Conservation (phyloP, 345 rosid genomes). For the Isatis tinctoria region DNA sequence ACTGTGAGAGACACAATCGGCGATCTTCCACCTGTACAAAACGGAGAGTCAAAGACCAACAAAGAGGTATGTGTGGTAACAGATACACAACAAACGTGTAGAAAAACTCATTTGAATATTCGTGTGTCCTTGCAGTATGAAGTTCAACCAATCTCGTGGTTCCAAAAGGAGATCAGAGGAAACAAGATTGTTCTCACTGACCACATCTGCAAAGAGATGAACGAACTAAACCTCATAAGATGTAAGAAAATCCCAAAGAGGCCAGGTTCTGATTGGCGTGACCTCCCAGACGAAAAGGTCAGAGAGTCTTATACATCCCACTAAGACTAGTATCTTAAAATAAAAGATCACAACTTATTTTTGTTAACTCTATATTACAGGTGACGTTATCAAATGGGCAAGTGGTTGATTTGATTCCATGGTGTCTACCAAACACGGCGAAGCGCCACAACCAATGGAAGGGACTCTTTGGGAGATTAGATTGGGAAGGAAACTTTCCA, state of each 20-base stretch:
- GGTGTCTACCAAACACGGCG: slow-evolving; percentile 79
- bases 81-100: neutral
- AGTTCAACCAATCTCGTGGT: slow-evolving; percentile 70
- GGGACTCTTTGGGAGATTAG: slow-evolving; percentile 82
- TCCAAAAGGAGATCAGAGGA: slow-evolving; percentile 69
- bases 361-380: slow-evolving; percentile 26
- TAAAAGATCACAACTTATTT: neutral
- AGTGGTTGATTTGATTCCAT: slow-evolving; percentile 62
- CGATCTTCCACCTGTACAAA: slow-evolving; percentile 70
- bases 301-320: neutral
- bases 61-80: slow-evolving; percentile 50
- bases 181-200: slow-evolving; percentile 47
- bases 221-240: slow-evolving; percentile 65
- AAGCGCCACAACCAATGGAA: slow-evolving; percentile 82
- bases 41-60: slow-evolving; percentile 54
- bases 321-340: too few relatives aligned
- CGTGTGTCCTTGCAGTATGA: slow-evolving; percentile 42
- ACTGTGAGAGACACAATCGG: slow-evolving; percentile 92
- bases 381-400: slow-evolving; percentile 62
- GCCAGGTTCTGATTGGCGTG: slow-evolving; percentile 95
- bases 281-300: slow-evolving; percentile 76
- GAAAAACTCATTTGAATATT: neutral
- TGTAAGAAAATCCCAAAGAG: slow-evolving; percentile 72
- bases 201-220: slow-evolving; percentile 82
- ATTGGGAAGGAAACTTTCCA: slow-evolving; percentile 94